Percentiles rank a stretch among this genome's conserved stretches.
These are phyloP conservation scores for Penicillium fuscoglaucum DNA, from an alignment of 2,329 filamentous ascomycete genomes.

Conservation along the genomic window DNA sequence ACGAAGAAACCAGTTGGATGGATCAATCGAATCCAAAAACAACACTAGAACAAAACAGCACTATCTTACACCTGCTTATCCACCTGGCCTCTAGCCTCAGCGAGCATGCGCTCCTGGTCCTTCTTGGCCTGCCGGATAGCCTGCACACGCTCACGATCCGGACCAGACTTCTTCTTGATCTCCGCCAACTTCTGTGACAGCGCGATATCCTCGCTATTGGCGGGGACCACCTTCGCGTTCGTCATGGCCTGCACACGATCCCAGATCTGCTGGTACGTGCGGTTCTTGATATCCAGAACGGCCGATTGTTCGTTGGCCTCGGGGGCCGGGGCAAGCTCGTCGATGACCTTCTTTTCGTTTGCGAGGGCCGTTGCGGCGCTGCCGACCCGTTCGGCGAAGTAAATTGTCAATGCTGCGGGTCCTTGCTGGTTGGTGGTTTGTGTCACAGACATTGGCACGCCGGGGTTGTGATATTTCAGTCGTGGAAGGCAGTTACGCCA, in stretches of 20 bases:
- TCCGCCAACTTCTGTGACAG: slow-evolving; percentile 39
- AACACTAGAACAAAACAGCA: slow-evolving; percentile 9
- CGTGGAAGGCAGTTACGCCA: slow-evolving; percentile 79
- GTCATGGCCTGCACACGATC: slow-evolving; percentile 44
- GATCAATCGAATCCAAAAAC: slow-evolving; percentile 10
- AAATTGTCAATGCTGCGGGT: slow-evolving; percentile 43
- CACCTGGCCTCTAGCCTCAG: slow-evolving; percentile 46
- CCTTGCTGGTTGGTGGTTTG: slow-evolving; percentile 58
- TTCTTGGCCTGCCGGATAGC: slow-evolving; percentile 45
- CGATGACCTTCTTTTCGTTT: slow-evolving; percentile 25
- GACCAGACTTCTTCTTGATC: slow-evolving; percentile 37
- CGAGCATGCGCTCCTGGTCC: slow-evolving; percentile 48
- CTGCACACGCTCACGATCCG: slow-evolving; percentile 41
- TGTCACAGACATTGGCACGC: slow-evolving; percentile 77
- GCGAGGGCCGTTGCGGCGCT: slow-evolving; percentile 29
- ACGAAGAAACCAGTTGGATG: slow-evolving; percentile 14
- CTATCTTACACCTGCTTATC: slow-evolving; percentile 38
- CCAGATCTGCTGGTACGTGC: slow-evolving; percentile 46
- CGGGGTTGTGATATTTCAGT: slow-evolving; percentile 92
- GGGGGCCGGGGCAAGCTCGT: slow-evolving; percentile 38
- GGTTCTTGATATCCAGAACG: slow-evolving; percentile 42
- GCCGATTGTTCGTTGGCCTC: slow-evolving; percentile 34
- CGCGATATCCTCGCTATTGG: slow-evolving; percentile 37
- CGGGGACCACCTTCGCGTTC: slow-evolving; percentile 38
- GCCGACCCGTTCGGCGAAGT: slow-evolving; percentile 40